A percentile compares a stretch with the other conserved stretches of the same genome.
Evolutionary conservation across 495 filamentous ascomycete genomes (phyloP).

Genomic region (Hyaloscypha bicolor): DNA sequence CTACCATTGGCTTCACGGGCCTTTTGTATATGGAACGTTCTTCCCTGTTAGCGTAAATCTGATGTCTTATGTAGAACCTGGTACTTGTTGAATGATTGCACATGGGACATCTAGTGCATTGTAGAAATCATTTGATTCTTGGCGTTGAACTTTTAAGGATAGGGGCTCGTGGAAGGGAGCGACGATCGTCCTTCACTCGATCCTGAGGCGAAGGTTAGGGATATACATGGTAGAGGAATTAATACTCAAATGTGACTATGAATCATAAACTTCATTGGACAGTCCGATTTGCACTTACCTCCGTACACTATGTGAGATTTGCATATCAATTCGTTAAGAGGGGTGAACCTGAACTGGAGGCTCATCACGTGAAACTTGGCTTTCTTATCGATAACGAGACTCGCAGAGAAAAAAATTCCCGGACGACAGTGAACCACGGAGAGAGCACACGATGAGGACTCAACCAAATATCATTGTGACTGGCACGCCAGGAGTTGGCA

Average conservation of each 20-base stretch:
- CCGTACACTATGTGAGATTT: background rate
- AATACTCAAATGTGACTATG: constrained; percentile 19
- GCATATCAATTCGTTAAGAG: no score
- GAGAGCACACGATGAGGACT: constrained; percentile 23
- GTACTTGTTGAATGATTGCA: constrained; percentile 21
- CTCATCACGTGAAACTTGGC: background rate
- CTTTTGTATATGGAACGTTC: constrained; percentile 35
- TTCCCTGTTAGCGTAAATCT: constrained; percentile 31
- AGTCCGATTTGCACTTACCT: background rate
- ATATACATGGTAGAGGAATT: constrained; percentile 15
- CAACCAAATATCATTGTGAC: constrained; percentile 92
- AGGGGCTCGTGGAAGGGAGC: constrained; percentile 24
- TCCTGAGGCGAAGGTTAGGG: constrained; percentile 16
- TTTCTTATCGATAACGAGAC: constrained; percentile 13
- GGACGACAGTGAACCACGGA: background rate
- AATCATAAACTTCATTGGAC: background rate
- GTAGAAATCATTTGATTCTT: constrained; percentile 23
- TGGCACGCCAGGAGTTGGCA: constrained; percentile 93
- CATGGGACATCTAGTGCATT: constrained; percentile 31
- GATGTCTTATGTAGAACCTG: constrained; percentile 25
- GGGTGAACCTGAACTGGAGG: no score
- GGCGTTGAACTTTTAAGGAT: constrained; percentile 33
- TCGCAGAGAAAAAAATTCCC: no score
- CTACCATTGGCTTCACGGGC: constrained; percentile 25
- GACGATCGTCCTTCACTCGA: constrained; percentile 15